Base-by-base conservation (phyloP, 2,329 filamentous ascomycete genomes). In the Periconia macrospinosa region DNA sequence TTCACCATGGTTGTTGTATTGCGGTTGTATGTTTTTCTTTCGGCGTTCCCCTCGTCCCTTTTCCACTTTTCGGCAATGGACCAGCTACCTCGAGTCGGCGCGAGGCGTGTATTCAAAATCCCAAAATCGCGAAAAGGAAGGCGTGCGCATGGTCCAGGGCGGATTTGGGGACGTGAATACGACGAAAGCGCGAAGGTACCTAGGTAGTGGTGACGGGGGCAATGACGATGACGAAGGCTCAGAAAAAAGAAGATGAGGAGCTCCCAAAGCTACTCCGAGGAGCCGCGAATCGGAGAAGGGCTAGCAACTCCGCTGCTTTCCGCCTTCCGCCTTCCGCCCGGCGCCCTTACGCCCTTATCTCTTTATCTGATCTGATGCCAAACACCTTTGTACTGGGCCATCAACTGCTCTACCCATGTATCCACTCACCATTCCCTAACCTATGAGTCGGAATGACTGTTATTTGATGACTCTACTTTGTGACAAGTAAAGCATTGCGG, bases 1-100 rank as follows among this genome's bases (percentile, higher is more conserved):
- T 76, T 75, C 52, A 73, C 72, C 54, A 61, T 63, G 48, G 65
- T 57, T 23, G 70, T 63, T 70, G 72, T 73, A 41, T 53, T 47
- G 3, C 33, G 33, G 15, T 20, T 45, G 13, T 42, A 19, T 5
- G 17, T 15, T 45, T 30, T 45, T 30, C 30, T 30, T 30, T n/a
- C 2, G 17, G 20, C 43, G 23, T 30, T 30, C 14, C 15, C 8
- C 50, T 49, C 45, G 45, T 35, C 17, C 30, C 40, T 14, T 14
- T 5, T 13, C 10, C 15, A 30, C 45, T 30, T 7, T 23, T 30
- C 20, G 17, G 43, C 41, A 23, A 43, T 19, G 66, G 69, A 69
- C 18, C 17, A 27, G 15, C 18, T 41, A 69, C 63, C 65, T 67
- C 63, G 66, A 65, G 47, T 66, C 60, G 45, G 55, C 58, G 52